Base-by-base conservation (phyloP, 495 filamentous ascomycete species). In the Aspergillus baeticus region DNA sequence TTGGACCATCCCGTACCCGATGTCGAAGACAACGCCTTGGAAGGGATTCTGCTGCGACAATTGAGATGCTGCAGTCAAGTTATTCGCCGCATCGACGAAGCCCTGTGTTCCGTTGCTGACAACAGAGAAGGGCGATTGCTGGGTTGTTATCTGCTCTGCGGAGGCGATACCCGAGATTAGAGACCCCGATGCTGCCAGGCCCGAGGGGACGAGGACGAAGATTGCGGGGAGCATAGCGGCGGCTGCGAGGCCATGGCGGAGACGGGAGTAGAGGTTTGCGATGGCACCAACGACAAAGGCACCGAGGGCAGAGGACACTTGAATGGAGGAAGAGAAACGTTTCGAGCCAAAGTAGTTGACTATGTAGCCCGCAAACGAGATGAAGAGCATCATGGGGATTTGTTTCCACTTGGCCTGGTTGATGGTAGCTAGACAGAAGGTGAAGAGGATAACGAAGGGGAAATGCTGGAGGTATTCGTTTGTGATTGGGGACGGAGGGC, bases 371-470 rank as follows among this genome's bases (percentile, higher is more conserved):
- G 82, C 83, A 51, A 96, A 78, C 5, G 93, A 82, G 51, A 98
- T 96, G 52, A 86, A 31, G 4, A 93, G 66, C 91, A 96, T 96
- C 50, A 89, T 79, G 1, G 93, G 93, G 26, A 87, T 84, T 67
- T 98, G 93, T 64, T 87, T 89, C 85, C 84, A 92, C 65, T 93
- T 92, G 39, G 89, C 89, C 56, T 95, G 90, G 71, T 95, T 96
- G 74, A 96, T 89, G 58, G 88, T 67, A 42, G 89, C 87, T 11
- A 97, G 80, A 64, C 88, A 93, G 14, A 92, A 69, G 3, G 90
- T 91, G 69, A 98, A 97, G 10, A 81, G 67, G 3, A 90, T 70
- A 8, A 96, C 93, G 64, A 94, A 96, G 50, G 85, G 83, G 62
- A 84, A 90, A 18, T 60, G 69, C 41, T 74, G 69, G 7, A 79